phyloP scores from a whole-genome alignment of 768 basidiomycete genomes.

The Glaciozyma antarctica region DNA sequence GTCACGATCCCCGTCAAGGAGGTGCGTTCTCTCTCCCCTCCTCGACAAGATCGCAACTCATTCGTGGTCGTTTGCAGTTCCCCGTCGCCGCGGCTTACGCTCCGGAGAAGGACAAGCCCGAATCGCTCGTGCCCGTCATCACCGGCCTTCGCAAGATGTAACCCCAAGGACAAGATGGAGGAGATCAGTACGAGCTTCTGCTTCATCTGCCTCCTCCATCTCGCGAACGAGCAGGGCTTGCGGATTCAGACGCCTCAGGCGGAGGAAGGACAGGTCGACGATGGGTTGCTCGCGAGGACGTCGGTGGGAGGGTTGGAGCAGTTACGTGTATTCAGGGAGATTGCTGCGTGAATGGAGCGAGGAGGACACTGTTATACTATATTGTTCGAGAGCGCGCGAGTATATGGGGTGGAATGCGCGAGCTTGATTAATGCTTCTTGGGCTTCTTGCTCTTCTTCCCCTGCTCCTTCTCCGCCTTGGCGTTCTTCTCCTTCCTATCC shows the following conservation, averaged over 20 bases:
- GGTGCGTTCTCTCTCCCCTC: constrained; percentile 4
- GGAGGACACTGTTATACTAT: too few species aligned
- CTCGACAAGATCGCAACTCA: too few species aligned
- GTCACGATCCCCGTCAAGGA: constrained; percentile 25
- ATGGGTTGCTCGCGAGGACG: constrained; percentile 13
- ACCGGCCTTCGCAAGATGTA: constrained; percentile 69
- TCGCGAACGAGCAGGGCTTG: constrained; percentile 93
- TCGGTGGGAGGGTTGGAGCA: constrained; percentile 24
- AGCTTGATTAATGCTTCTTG: not conserved
- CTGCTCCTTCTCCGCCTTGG: constrained; percentile 26
- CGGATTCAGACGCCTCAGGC: constrained; percentile 46
- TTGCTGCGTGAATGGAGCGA: constrained; percentile 1
- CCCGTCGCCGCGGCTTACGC: too few species aligned
- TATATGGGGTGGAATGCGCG: too few species aligned
- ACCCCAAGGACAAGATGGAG: constrained; percentile 87
- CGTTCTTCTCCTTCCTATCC: constrained; percentile 6
- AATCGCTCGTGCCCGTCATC: constrained; percentile 50
- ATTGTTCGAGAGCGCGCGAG: too few species aligned
- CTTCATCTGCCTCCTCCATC: constrained; percentile 91
- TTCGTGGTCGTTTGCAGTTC: too few species aligned
- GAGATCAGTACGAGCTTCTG: constrained; percentile 99
- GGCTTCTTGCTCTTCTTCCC: constrained; percentile 30
- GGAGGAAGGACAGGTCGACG: not conserved
- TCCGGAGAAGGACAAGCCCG: constrained; percentile 6
- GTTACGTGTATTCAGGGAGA: constrained; percentile 26